Evolutionary conservation across 2,329 filamentous ascomycete species (phyloP).

Genomic region (Elsinoe perseae): DNA sequence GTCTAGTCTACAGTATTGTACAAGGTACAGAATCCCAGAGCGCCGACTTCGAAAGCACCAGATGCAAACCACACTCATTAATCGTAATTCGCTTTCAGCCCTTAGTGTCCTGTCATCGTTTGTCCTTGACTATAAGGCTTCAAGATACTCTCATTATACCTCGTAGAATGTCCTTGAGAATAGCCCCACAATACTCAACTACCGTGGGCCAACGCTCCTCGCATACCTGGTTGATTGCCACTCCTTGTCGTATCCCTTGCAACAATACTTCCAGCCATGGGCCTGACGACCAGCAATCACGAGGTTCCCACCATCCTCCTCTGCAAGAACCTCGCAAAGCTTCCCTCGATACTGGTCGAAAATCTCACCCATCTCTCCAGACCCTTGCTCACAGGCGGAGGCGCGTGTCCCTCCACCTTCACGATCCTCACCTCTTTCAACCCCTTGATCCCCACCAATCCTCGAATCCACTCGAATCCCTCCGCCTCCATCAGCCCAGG

Average conservation of each 20-base stretch:
- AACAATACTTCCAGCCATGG: too few relatives aligned
- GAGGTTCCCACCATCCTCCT: conserved; percentile 27
- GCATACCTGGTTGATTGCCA: too few relatives aligned
- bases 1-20: too few relatives aligned
- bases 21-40: too few relatives aligned
- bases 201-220: not conserved
- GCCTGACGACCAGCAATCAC: too few relatives aligned
- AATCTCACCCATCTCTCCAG: conserved; percentile 54
- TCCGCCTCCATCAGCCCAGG: conserved; percentile 34
- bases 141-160: too few relatives aligned
- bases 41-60: not conserved
- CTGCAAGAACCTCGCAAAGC: conserved; percentile 48
- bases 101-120: too few relatives aligned
- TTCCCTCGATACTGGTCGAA: conserved; percentile 51
- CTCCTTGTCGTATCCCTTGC: too few relatives aligned
- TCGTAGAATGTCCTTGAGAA: too few relatives aligned
- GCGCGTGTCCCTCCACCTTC: conserved; percentile 48
- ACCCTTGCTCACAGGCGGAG: conserved; percentile 43
- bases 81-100: not conserved
- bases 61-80: not conserved
- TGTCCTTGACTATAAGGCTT: too few relatives aligned
- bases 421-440: conserved; percentile 46
- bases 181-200: too few relatives aligned
- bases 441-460: conserved; percentile 45
- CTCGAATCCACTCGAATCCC: conserved; percentile 51